Base-by-base conservation (phyloP, 768 basidiomycete genomes). In the Boletus vermiculosoides region DNA sequence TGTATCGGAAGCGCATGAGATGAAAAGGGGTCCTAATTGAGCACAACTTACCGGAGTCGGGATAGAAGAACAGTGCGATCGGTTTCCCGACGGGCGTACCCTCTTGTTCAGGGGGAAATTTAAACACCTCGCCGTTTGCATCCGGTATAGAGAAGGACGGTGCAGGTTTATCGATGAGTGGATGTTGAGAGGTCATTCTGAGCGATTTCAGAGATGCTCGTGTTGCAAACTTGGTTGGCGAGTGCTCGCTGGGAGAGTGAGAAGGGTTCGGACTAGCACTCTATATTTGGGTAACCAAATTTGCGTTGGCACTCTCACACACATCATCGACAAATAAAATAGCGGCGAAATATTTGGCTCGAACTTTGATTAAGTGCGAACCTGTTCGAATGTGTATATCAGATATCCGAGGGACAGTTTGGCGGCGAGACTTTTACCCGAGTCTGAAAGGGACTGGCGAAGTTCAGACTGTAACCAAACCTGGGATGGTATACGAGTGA, bases 21-120 rank as follows among this genome's bases (percentile, higher is more conserved):
- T 20, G 4, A 2, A 57, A 44, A n/a, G 12, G n/a, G 1, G 7
- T 42, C 28, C 28, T 40, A 13, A 53, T 64, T 36, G 59, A 64
- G n/a, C 57, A 58, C 40, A 42, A 53, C 71, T 57, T 71, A 86
- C 87, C 84, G 40, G 87, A 80, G 65, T 80, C 77, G 11, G 89
- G 90, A 63, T 88, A 91, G 74, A 94, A 93, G 77, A 92, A 91
- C 37, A 94, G 57, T 11, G 81, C 88, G 22, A 82, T 80, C 1
- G 92, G 90, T 52, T 81, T 69, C 52, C 58, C 58, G 30, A 65
- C 34, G 33, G 45, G 63, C 36, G 53, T 40, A 20, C 79, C 81
- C 39, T 74, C 77, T 47, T 74, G 76, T 12, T 82, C 85, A 2
- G 87, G 85, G 28, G 75, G 81, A 61, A 92, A 76, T 7, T 79